Conservation (phyloP, 108 stramenopile genomes). For the Aurantiochytrium sp. region DNA sequence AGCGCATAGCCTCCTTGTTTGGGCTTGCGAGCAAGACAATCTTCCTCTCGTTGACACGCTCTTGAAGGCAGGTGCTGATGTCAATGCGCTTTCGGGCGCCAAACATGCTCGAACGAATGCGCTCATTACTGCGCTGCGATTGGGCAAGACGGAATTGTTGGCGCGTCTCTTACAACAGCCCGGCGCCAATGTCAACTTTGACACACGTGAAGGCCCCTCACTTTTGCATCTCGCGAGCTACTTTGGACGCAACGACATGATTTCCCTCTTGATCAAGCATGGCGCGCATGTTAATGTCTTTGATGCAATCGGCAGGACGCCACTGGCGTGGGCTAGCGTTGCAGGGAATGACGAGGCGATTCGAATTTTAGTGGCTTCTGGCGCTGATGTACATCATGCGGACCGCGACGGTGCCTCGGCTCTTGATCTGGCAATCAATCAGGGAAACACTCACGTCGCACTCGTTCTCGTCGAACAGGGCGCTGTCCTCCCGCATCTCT, state of each 20-base stretch:
- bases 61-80: not conserved
- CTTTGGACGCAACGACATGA: not conserved
- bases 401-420: not conserved
- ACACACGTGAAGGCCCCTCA: not conserved
- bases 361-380: not conserved
- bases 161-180: not conserved
- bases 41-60: not conserved
- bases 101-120: not conserved
- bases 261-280: not conserved
- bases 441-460: not conserved
- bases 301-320: not conserved
- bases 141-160: not conserved
- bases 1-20: not conserved
- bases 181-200: not conserved
- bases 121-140: not conserved
- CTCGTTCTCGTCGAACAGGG: not conserved
- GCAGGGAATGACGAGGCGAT: not conserved
- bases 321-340: not conserved
- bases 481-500: not conserved
- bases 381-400: not conserved
- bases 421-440: not conserved
- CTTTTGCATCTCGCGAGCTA: not conserved
- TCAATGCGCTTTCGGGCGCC: not conserved
- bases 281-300: not conserved
- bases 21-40: not conserved